Percentiles rank a stretch among this genome's conserved stretches.
Evolutionary conservation across 169 alveolate species (phyloP).

Genomic region (Plasmodium vinckei): DNA sequence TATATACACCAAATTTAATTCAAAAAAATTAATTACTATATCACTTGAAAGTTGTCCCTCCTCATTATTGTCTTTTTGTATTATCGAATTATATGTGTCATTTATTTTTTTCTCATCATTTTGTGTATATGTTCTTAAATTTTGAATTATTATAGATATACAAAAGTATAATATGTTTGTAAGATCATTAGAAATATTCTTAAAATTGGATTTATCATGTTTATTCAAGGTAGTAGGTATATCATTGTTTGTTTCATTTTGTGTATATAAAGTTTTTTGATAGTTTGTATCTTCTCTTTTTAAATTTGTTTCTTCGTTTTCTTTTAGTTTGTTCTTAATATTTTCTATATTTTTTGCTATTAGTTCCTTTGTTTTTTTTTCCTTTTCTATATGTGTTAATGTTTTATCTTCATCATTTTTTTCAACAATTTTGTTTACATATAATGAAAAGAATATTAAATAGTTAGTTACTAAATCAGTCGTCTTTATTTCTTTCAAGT

Average conservation of each 20-base stretch:
- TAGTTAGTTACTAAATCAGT: conserved; percentile 28
- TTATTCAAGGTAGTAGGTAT: not conserved
- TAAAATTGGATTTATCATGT: not conserved
- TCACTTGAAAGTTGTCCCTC: not conserved
- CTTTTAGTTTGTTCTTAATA: conserved; percentile 34
- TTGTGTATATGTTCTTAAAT: conserved; percentile 5
- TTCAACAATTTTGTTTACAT: conserved; percentile 45
- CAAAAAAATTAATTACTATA: not conserved
- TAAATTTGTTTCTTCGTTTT: conserved; percentile 10
- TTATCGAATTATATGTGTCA: no score
- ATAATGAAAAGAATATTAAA: conserved; percentile 33
- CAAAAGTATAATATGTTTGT: conserved; percentile 13
- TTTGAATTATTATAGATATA: conserved; percentile 1
- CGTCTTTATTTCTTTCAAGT: conserved; percentile 32
- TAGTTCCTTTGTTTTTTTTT: conserved; percentile 32
- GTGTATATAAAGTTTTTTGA: conserved; percentile 2
- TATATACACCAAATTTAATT: conserved; percentile 24
- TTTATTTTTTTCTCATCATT: not conserved
- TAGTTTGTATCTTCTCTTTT: not conserved
- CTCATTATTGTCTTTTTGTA: not conserved
- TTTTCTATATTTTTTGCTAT: conserved; percentile 45
- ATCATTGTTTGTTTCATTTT: not conserved
- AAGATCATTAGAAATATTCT: conserved; percentile 3
- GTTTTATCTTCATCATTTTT: conserved; percentile 53
- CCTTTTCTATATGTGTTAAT: conserved; percentile 24